Evolutionary conservation across 305 asterid species (phyloP).

Genomic region (Stenogyne calaminthoides): DNA sequence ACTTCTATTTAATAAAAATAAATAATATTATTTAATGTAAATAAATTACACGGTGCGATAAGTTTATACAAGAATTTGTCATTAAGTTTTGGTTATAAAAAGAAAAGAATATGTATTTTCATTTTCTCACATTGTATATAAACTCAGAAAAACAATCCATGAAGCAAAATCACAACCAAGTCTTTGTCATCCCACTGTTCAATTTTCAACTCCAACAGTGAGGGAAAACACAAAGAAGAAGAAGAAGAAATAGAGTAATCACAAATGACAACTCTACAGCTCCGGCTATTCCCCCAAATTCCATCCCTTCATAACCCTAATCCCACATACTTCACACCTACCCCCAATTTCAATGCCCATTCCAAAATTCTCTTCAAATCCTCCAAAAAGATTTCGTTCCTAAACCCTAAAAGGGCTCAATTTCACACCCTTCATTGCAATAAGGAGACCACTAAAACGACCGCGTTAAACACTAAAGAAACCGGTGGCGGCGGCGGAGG

Average conservation of each 20-base stretch:
- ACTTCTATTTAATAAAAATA: too few species aligned
- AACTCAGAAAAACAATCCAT: too few species aligned
- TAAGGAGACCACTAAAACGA: conserved; percentile 47
- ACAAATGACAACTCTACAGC: conserved; percentile 51
- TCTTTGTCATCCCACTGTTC: not conserved
- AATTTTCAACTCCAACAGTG: not conserved
- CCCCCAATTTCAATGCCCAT: conserved; percentile 33
- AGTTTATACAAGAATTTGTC: too few species aligned
- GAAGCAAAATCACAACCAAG: not conserved
- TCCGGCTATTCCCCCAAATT: conserved; percentile 41
- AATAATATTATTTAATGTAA: too few species aligned
- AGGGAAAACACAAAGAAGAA: not conserved
- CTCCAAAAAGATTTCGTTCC: conserved; percentile 29
- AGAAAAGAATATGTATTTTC: too few species aligned
- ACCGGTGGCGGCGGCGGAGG: conserved; percentile 48
- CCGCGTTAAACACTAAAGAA: conserved; percentile 43
- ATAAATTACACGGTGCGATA: too few species aligned
- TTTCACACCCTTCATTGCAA: conserved; percentile 45
- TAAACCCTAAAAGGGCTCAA: conserved; percentile 30
- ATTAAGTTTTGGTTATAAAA: too few species aligned
- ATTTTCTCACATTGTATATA: too few species aligned
- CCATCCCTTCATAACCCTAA: conserved; percentile 47
- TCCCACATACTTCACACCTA: conserved; percentile 24
- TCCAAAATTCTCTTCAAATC: conserved; percentile 33
- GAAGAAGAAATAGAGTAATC: not conserved